Evolutionary conservation across 345 rosid genomes (phyloP).

Genomic region (Mangifera indica): DNA sequence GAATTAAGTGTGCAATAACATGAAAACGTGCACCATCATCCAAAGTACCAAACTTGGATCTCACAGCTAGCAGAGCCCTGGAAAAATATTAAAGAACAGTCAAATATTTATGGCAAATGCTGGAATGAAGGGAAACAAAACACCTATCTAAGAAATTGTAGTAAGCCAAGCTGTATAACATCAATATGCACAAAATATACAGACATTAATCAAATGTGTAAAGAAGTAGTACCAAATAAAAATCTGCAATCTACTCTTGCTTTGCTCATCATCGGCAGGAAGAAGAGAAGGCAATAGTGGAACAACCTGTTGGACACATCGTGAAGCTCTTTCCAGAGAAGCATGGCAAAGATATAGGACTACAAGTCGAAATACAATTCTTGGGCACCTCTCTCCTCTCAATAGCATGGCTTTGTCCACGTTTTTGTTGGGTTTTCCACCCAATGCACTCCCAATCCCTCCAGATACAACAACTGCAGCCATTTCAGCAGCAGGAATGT

Average conservation of each 20-base stretch:
- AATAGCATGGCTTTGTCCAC: conserved; percentile 93
- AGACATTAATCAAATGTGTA: not conserved
- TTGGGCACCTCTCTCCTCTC: conserved; percentile 90
- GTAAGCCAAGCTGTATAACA: not conserved
- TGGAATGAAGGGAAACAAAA: conserved; percentile 10
- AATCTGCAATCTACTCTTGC: conserved; percentile 85
- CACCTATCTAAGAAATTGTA: not conserved
- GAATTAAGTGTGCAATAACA: conserved; percentile 83
- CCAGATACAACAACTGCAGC: conserved; percentile 98
- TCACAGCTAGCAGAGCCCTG: conserved; percentile 79
- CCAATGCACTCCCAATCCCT: conserved; percentile 86
- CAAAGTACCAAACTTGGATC: conserved; percentile 71
- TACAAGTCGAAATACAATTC: conserved; percentile 81
- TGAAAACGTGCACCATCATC: conserved; percentile 94
- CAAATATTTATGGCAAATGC: conserved; percentile 12
- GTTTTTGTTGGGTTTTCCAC: conserved; percentile 71
- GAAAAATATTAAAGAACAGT: conserved; percentile 24
- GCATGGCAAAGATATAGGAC: conserved; percentile 75
- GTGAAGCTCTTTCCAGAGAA: conserved; percentile 82
- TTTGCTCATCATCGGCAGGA: conserved; percentile 82
- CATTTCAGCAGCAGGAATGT: conserved; percentile 98
- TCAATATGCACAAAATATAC: conserved; percentile 3
- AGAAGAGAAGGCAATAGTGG: conserved; percentile 79
- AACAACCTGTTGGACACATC: conserved; percentile 79
- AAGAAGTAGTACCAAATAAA: conserved; percentile 62